Conservation (phyloP, 257 asterid genomes). For the Hygrophila difformis region DNA sequence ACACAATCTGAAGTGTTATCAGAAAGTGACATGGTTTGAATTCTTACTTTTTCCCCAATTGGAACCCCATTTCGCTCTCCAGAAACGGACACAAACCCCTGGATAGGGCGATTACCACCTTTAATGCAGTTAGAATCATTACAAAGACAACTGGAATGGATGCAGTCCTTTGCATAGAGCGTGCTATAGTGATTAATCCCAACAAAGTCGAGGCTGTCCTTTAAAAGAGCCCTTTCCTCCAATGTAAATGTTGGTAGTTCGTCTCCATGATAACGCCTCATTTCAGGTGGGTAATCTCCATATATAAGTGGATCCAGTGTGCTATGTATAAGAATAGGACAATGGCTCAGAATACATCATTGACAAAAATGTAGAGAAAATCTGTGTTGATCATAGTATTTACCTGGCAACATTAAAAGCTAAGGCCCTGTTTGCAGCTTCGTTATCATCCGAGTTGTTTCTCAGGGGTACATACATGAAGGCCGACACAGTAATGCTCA, state of each 20-base stretch:
- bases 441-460: constrained; percentile 33
- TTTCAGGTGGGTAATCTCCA: constrained; percentile 78
- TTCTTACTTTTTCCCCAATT: constrained; percentile 68
- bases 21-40: background rate
- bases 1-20: background rate
- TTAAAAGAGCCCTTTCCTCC: constrained; percentile 40
- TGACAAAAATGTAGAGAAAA: background rate
- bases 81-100: constrained; percentile 38
- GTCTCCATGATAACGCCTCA: constrained; percentile 50
- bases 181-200: constrained; percentile 70
- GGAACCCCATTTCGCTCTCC: constrained; percentile 44
- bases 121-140: constrained; percentile 26
- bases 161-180: constrained; percentile 64
- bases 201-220: constrained; percentile 52
- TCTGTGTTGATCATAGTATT: constrained; percentile 4
- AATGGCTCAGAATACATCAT: background rate
- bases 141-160: constrained; percentile 40
- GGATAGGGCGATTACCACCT: constrained; percentile 50
- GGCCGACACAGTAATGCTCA: constrained; percentile 37
- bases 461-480: constrained; percentile 50
- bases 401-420: constrained; percentile 69
- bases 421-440: constrained; percentile 59
- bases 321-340: too few relatives aligned
- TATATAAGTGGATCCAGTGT: constrained; percentile 49
- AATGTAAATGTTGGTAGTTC: constrained; percentile 49